Conservation (phyloP, 2,329 filamentous ascomycete species). For the Colletotrichum camelliae region DNA sequence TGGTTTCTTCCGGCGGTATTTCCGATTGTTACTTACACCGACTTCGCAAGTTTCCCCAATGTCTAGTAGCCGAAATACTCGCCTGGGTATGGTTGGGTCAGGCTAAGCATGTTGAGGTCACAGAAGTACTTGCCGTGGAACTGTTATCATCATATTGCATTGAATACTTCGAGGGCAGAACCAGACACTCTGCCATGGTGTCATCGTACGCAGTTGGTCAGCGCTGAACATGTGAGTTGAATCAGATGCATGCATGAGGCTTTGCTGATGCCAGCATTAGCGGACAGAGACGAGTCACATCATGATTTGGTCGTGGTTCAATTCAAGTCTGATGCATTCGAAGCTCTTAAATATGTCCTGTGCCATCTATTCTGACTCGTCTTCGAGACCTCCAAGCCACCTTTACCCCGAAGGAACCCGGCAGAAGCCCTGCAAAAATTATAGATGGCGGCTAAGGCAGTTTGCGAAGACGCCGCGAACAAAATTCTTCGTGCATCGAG, state of each 20-base stretch:
- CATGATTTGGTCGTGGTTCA: no score
- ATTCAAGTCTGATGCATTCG: no score
- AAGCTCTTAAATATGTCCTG: background rate
- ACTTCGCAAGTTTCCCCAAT: fast-evolving
- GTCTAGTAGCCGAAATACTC: background rate
- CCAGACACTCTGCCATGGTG: background rate
- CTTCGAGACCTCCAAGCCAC: no score
- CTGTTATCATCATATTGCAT: fast-evolving
- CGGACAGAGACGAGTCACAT: no score
- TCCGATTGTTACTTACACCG: background rate
- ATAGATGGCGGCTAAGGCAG: fast-evolving
- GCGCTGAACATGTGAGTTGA: background rate
- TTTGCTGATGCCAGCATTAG: no score
- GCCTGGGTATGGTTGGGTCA: fast-evolving
- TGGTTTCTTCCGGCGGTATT: background rate
- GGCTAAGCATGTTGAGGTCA: background rate
- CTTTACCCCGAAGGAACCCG: fast-evolving
- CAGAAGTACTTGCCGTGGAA: background rate
- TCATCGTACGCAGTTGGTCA: background rate
- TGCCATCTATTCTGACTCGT: background rate
- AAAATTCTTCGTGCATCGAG: background rate
- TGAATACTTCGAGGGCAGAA: background rate
- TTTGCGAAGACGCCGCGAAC: background rate
- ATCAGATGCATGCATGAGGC: background rate
- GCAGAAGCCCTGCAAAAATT: fast-evolving